Evolutionary conservation across 768 basidiomycete genomes (phyloP), one percentile per base, ranked within the genome.

Genomic region (Cantharellus cinnabarinus): DNA sequence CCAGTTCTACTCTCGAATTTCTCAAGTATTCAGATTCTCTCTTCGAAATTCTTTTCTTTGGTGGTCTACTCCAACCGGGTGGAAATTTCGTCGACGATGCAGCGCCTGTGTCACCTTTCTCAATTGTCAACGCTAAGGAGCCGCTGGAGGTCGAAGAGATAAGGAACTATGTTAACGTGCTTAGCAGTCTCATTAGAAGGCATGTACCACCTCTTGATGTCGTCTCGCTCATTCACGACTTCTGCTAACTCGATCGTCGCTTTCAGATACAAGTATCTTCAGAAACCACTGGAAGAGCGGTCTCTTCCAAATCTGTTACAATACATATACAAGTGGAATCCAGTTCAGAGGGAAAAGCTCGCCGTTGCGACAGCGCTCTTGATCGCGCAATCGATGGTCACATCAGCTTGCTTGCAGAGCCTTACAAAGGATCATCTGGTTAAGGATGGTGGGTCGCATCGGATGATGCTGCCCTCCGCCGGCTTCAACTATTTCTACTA

Each of bases 1-100:
- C 93, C 59, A 94, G 93, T 50, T 81, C 84, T 35, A 83, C 87
- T 55, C 85, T 99, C 70, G 95, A 99, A 72, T 84, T 81, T 67
- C 81, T 93, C 71, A 95, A 95, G 75, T 97, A 98, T 82, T 87
- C 89, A 72, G 91, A 95, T 66, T 78, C 84, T 59, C 82, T 98
- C 66, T 98, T 95, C 72, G 93, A 99, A 73, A 80, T 95, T 74
- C 78, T 97, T 68, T 79, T 99, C 67, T 85, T 91, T 67, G 94
- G 94, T 55, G 89, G 90, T 48, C 83, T 99, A 63, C 81, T 99
- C 66, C 93, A 97, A 71, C 95, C 94, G 20, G 94, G 94, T 57
- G 94, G 94, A 61, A 80, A 75, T 66, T 91, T 87, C 72, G 66
- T 97, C 71, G 90, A 95, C 60, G 88, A 90, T 62, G 82, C 81